These are phyloP conservation scores for Amanita polypyramis DNA, from an alignment of 768 basidiomycete genomes.

Conservation along the genomic window DNA sequence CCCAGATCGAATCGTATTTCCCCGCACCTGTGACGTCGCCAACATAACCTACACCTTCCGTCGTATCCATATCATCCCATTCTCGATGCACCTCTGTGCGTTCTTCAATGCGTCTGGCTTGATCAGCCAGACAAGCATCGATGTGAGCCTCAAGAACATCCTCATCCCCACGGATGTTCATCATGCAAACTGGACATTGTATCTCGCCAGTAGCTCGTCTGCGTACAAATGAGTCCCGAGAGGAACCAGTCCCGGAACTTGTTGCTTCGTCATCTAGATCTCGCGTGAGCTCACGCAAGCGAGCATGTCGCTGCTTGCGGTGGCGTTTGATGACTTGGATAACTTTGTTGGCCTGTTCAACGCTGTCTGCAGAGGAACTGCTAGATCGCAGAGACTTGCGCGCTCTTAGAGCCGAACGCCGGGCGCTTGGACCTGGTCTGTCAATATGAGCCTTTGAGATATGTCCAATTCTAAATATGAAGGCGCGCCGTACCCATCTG, in stretches of 20 bases:
- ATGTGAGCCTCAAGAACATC: conserved; percentile 75
- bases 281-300: conserved; percentile 54
- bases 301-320: conserved; percentile 57
- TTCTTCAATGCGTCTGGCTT: conserved; percentile 22
- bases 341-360: conserved; percentile 38
- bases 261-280: conserved; percentile 42
- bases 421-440: conserved; percentile 25
- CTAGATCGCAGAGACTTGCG: conserved; percentile 25
- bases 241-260: conserved; percentile 18
- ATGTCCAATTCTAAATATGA: not conserved
- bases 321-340: conserved; percentile 56
- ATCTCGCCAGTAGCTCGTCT: conserved; percentile 26
- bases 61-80: conserved; percentile 19
- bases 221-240: conserved; percentile 12
- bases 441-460: conserved; percentile 12
- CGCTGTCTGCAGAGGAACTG: conserved; percentile 14
- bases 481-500: conserved; percentile 38
- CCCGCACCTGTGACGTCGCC: conserved; percentile 38
- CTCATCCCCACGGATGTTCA: conserved; percentile 47
- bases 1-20: conserved; percentile 6
- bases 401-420: conserved; percentile 28
- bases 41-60: conserved; percentile 28
- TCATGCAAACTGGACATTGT: conserved; percentile 63
- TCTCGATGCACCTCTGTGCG: conserved; percentile 9
- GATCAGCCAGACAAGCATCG: conserved; percentile 66